Conservation (phyloP, 2,329 filamentous ascomycete species). For the Cordyceps militaris region DNA sequence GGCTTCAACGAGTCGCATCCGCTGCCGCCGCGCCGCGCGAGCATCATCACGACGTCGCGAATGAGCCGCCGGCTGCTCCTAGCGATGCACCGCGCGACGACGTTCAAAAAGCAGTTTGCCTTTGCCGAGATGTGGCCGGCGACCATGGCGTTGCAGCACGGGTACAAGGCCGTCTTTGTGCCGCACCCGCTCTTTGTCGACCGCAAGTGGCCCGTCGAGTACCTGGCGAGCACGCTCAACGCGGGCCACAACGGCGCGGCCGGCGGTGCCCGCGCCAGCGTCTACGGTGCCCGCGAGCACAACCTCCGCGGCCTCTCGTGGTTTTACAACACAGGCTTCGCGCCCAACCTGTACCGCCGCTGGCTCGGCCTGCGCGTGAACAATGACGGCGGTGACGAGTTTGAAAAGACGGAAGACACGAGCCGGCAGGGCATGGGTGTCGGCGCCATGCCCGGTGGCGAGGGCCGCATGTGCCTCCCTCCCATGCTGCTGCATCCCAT, state of each 20-base stretch:
- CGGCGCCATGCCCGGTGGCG: constrained; percentile 54
- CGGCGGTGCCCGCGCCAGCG: constrained; percentile 63
- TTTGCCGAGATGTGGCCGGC: constrained; percentile 97
- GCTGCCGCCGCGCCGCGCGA: constrained; percentile 63
- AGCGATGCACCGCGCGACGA: constrained; percentile 87
- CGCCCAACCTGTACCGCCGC: constrained; percentile 70
- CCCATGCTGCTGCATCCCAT: constrained; percentile 86
- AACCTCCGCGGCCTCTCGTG: constrained; percentile 82
- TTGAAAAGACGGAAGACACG: constrained; percentile 54
- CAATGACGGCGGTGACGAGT: constrained; percentile 70
- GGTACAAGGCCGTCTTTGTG: constrained; percentile 84
- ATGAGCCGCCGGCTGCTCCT: constrained; percentile 73
- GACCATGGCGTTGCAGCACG: constrained; percentile 81
- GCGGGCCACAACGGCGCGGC: constrained; percentile 66
- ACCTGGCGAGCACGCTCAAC: constrained; percentile 75
- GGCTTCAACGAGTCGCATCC: constrained; percentile 63
- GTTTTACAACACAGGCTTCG: constrained; percentile 86
- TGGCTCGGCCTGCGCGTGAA: constrained; percentile 81
- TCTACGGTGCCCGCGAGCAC: constrained; percentile 80
- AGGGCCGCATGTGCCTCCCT: constrained; percentile 85
- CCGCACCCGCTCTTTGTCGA: constrained; percentile 87
- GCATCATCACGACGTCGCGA: constrained; percentile 82
- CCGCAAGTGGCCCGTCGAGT: constrained; percentile 73
- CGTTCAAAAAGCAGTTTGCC: constrained; percentile 77
- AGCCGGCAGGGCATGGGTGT: constrained; percentile 44